phyloP scores from a whole-genome alignment of 2,329 filamentous ascomycete species.

The Monosporascus sp. region DNA sequence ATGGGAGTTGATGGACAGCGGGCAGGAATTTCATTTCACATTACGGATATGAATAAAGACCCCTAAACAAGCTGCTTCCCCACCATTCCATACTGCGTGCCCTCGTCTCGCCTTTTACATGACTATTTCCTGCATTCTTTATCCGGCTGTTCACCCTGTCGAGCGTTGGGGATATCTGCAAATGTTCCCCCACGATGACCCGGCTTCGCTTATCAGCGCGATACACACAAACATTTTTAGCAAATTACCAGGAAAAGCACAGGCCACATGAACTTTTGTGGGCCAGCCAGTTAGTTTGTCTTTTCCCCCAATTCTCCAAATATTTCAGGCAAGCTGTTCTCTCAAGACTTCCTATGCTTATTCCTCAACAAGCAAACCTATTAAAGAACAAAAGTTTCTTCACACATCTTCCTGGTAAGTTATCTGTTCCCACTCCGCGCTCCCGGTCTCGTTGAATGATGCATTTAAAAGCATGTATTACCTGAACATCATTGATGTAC shows the following conservation, averaged over 20 bases:
- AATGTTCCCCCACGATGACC: neutral
- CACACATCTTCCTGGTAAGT: constrained; percentile 12
- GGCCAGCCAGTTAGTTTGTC: neutral
- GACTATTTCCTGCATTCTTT: neutral
- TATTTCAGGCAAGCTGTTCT: neutral
- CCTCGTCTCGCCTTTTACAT: neutral
- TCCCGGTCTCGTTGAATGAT: constrained; percentile 40
- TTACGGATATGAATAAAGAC: neutral
- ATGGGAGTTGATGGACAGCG: constrained; percentile 22
- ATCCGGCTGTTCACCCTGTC: neutral
- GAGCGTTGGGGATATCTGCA: neutral
- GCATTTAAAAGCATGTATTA: constrained; percentile 54
- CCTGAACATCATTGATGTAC: constrained; percentile 53
- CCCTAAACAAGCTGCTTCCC: constrained; percentile 2
- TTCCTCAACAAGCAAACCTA: neutral
- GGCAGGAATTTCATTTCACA: constrained; percentile 15
- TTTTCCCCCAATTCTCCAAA: neutral
- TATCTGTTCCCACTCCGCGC: neutral
- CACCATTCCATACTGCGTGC: neutral
- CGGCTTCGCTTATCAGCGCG: neutral
- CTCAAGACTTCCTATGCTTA: neutral
- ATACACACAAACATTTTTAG: neutral
- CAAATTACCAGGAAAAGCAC: neutral
- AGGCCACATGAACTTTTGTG: neutral
- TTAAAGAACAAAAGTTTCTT: neutral